These are phyloP conservation scores for Ascoidea rubescens DNA, from an alignment of 805 yeast species.

Conservation along the genomic window DNA sequence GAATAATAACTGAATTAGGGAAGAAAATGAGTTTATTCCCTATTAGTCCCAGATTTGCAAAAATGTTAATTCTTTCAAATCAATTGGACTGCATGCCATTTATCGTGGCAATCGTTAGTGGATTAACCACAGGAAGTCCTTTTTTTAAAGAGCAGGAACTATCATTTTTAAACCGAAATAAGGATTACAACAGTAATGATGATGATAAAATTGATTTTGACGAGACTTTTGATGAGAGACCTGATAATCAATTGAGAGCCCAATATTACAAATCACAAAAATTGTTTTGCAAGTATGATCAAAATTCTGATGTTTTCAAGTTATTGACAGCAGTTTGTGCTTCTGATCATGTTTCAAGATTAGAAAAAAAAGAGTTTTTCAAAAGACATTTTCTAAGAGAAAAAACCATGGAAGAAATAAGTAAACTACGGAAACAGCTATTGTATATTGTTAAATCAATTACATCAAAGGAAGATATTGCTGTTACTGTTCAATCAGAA, in stretches of 20 bases:
- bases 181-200: conserved; percentile 7
- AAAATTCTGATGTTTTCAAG: conserved; percentile 60
- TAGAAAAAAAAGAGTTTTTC: conserved; percentile 34
- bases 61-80: conserved; percentile 77
- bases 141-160: conserved; percentile 64
- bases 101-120: conserved; percentile 84
- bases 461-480: conserved; percentile 46
- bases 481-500: conserved; percentile 22
- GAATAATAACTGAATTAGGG: conserved; percentile 63
- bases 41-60: conserved; percentile 83
- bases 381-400: conserved; percentile 53
- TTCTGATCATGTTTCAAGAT: conserved; percentile 52
- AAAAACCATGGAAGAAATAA: conserved; percentile 76
- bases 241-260: conserved; percentile 28
- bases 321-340: conserved; percentile 80
- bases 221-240: conserved; percentile 9
- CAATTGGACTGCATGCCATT: conserved; percentile 79
- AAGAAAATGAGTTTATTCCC: conserved; percentile 84
- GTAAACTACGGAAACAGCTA: conserved; percentile 68
- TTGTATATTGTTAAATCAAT: conserved; percentile 58
- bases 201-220: conserved; percentile 19
- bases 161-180: conserved; percentile 28
- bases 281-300: conserved; percentile 54
- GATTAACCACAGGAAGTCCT: conserved; percentile 87
- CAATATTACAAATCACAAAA: conserved; percentile 45